Base-by-base conservation (phyloP, 306 rosid genomes). In the Fragaria nilgerrensis region DNA sequence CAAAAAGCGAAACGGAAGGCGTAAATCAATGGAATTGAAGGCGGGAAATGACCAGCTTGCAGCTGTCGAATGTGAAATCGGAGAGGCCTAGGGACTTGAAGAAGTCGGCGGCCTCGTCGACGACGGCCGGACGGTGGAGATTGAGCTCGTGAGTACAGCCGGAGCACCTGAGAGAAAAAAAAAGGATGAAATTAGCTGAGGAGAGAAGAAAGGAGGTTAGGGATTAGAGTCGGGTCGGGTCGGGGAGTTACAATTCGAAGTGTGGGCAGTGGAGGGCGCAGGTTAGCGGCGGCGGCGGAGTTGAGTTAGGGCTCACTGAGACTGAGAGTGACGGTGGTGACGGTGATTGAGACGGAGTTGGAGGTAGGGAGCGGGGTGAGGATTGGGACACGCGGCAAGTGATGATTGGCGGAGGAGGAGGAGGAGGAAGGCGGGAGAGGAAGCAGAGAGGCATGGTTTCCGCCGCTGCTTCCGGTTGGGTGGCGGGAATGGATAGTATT, bases 61-160 rank as follows among this genome's bases (percentile, higher is more conserved):
- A 85, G 56, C 86, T 83, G 74, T 95, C 96, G 77, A 92, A 95
- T 7, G 92, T 87, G 89, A 95, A 95, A 74, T 90, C 93, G 2
- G 79, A 79, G 52, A 92, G 90, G 2, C 98, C 97, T 32, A 85
- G 50, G 52, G 65, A 55, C 61, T 80, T 86, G 86, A 90, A 95
- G 90, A 95, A 90, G 64, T 89, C 73, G 62, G 87, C 41, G 22
- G 92, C 98, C 25, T 92, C 98, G 49, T 90, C 96, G 66, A 92
- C 76, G 71, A 92, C 82, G 61, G 78, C 75, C 58, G 96, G 98
- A 70, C 89, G 96, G 87, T 95, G 98, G 72, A 92, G 96, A 66
- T 92, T 88, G 76, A 87, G 75, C 91, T 89, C 97, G 78, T 92
- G 97, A 32, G 97, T 79, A 77, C 99, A 95, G 36, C 97, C 97